Evolutionary conservation across 441 rosid species (phyloP).

Genomic region (Adansonia madagascariensis): DNA sequence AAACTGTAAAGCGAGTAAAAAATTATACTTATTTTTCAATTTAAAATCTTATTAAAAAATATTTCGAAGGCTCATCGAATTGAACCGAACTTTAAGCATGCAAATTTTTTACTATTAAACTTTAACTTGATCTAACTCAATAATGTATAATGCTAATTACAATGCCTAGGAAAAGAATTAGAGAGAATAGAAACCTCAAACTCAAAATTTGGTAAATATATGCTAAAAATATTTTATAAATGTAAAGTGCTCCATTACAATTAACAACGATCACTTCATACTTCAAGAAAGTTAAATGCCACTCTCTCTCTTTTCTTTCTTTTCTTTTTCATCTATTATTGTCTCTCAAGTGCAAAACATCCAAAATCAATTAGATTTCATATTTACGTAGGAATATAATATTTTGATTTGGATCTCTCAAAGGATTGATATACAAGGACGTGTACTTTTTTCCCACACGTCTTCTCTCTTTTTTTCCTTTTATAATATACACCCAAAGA

Average conservation of each 20-base stretch:
- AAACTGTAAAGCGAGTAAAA: neutral
- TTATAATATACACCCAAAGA: slow-evolving; percentile 29
- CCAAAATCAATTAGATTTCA: slow-evolving; percentile 54
- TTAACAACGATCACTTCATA: slow-evolving; percentile 51
- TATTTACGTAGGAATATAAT: slow-evolving; percentile 60
- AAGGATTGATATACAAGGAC: slow-evolving; percentile 38
- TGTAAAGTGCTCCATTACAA: slow-evolving; percentile 44
- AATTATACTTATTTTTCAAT: no score
- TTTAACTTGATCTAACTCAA: no score
- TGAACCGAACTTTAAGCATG: no score
- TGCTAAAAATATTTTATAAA: slow-evolving; percentile 30
- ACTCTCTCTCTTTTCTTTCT: slow-evolving; percentile 20
- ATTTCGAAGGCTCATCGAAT: no score
- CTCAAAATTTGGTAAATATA: slow-evolving; percentile 23
- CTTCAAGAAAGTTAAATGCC: slow-evolving; percentile 40
- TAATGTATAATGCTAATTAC: no score
- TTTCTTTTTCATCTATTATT: neutral
- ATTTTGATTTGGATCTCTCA: slow-evolving; percentile 53
- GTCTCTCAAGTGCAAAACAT: slow-evolving; percentile 31
- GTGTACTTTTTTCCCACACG: slow-evolving; percentile 38
- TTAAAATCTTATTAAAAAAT: no score
- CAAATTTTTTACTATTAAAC: no score
- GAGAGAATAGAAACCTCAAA: neutral
- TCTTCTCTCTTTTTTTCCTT: slow-evolving; percentile 49
- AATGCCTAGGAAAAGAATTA: slow-evolving; percentile 4